Conservation (phyloP, 1,284 basidiomycete genomes). For the Athelia psychrophila region DNA sequence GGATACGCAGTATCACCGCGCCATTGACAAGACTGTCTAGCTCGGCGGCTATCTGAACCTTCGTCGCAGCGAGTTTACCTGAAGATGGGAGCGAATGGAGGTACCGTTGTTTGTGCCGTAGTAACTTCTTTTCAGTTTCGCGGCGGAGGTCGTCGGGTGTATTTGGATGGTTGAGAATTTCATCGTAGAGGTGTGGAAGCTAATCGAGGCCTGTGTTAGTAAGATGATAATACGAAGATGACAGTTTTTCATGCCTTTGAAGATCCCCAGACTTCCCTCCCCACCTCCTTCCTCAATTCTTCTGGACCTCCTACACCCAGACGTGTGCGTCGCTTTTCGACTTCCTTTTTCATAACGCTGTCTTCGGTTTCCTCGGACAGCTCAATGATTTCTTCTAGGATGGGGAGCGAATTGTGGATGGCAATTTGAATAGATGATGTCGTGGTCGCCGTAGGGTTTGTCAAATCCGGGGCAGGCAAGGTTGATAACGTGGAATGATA, state of each 20-base stretch:
- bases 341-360: constrained; percentile 53
- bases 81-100: constrained; percentile 51
- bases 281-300: constrained; percentile 65
- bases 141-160: constrained; percentile 73
- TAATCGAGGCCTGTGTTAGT: constrained; percentile 21
- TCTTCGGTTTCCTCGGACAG: constrained; percentile 64
- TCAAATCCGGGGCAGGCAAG: constrained; percentile 74
- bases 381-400: constrained; percentile 65
- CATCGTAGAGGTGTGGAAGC: constrained; percentile 70
- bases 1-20: constrained; percentile 69
- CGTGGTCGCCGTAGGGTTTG: constrained; percentile 64
- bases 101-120: constrained; percentile 58
- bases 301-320: constrained; percentile 69
- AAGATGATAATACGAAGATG: constrained; percentile 4
- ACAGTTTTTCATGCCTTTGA: constrained; percentile 47
- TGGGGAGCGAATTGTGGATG: constrained; percentile 65
- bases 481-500: constrained; percentile 63
- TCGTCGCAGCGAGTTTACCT: constrained; percentile 40
- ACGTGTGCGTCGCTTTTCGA: constrained; percentile 74
- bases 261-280: constrained; percentile 53
- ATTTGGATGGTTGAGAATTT: constrained; percentile 74
- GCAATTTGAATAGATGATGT: constrained; percentile 57
- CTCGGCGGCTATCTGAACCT: constrained; percentile 51
- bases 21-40: constrained; percentile 72
- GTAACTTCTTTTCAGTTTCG: constrained; percentile 66